phyloP scores from a whole-genome alignment of 2,329 filamentous ascomycete genomes.

The Fusarium circinatum region DNA sequence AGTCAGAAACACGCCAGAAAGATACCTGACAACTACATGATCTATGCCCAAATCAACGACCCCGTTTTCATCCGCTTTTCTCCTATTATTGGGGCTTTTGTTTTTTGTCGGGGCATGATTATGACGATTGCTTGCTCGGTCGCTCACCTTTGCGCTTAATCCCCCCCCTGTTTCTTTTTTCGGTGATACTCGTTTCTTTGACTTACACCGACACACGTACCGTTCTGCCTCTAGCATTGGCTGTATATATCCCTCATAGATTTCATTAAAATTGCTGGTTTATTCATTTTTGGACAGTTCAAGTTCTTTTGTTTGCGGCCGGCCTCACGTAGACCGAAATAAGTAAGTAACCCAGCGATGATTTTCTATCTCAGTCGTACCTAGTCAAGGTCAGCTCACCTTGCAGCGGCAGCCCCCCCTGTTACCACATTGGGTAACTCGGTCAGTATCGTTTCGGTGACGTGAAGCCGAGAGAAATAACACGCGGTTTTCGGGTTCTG shows the following conservation, averaged over 20 bases:
- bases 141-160: background rate
- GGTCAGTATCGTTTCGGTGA: conserved; percentile 25
- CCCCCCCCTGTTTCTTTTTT: conserved; percentile 16
- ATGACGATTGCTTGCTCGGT: conserved; percentile 1
- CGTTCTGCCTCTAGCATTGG: conserved; percentile 17
- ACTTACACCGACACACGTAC: conserved; percentile 31
- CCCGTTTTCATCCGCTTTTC: conserved; percentile 22
- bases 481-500: conserved; percentile 30
- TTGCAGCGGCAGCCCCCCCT: background rate
- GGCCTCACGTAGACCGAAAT: conserved; percentile 18
- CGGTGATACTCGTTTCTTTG: conserved; percentile 24
- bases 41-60: background rate
- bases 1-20: background rate
- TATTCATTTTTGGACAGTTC: no score
- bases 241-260: conserved; percentile 34
- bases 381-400: conserved; percentile 28
- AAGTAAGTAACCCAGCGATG: background rate
- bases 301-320: conserved; percentile 1
- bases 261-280: background rate
- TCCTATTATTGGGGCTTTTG: background rate
- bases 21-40: conserved; percentile 29
- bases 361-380: background rate
- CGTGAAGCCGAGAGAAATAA: conserved; percentile 24
- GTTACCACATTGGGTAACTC: conserved; percentile 15
- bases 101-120: background rate